Evolutionary conservation across 2,329 filamentous ascomycete genomes (phyloP).

Genomic region (Beauveria sp.): DNA sequence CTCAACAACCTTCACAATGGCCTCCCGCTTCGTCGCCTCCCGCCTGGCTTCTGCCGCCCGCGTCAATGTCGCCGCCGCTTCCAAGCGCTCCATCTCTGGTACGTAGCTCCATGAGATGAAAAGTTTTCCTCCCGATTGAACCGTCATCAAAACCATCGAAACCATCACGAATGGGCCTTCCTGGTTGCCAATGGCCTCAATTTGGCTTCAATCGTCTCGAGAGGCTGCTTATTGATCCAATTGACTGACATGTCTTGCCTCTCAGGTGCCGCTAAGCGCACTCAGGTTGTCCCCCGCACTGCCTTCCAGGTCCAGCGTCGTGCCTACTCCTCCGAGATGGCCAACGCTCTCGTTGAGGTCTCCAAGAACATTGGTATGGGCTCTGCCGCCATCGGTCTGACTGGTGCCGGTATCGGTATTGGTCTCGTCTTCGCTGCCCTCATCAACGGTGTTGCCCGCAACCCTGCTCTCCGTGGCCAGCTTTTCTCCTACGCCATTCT

Average conservation of each 20-base stretch:
- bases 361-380: constrained; percentile 89
- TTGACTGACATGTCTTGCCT: constrained; percentile 24
- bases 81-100: constrained; percentile 73
- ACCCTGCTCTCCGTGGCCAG: constrained; percentile 90
- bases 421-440: constrained; percentile 89
- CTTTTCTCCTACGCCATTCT: constrained; percentile 93
- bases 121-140: constrained; percentile 18
- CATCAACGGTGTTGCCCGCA: constrained; percentile 83
- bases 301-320: constrained; percentile 60
- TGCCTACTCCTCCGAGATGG: constrained; percentile 82
- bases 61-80: constrained; percentile 63
- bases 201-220: neutral
- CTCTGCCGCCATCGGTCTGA: constrained; percentile 83
- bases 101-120: constrained; percentile 32
- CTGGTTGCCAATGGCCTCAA: constrained; percentile 12
- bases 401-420: constrained; percentile 90
- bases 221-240: constrained; percentile 14
- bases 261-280: constrained; percentile 58
- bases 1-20: constrained; percentile 62
- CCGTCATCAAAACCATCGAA: constrained; percentile 1
- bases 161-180: constrained; percentile 5
- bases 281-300: constrained; percentile 58
- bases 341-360: constrained; percentile 81
- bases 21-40: constrained; percentile 69
- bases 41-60: constrained; percentile 71